Evolutionary conservation across 768 basidiomycete genomes (phyloP).

Genomic region (Podaxis pistillaris): DNA sequence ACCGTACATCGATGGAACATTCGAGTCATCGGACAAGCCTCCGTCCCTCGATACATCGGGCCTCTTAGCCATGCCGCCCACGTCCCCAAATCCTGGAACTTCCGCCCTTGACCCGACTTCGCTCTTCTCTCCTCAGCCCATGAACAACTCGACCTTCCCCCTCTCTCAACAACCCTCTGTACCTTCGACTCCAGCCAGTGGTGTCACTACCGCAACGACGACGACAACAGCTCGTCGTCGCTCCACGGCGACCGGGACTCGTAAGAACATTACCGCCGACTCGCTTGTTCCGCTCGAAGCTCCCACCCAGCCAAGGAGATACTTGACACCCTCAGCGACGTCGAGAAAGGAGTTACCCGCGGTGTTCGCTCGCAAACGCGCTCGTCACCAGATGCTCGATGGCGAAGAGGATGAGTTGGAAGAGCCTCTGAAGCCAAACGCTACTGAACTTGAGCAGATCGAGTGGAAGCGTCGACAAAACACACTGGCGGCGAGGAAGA

Average conservation of each 20-base stretch:
- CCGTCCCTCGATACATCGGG: conserved; percentile 18
- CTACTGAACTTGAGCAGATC: conserved; percentile 61
- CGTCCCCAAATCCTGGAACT: conserved; percentile 25
- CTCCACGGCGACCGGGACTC: conserved; percentile 58
- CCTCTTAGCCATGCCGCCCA: conserved; percentile 51
- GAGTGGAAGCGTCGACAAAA: conserved; percentile 79
- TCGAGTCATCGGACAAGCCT: conserved; percentile 13
- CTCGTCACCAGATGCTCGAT: conserved; percentile 41
- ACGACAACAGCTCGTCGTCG: conserved; percentile 26
- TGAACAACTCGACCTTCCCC: conserved; percentile 7
- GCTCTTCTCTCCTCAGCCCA: conserved; percentile 27
- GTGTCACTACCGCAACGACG: neutral
- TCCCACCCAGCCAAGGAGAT: conserved; percentile 71
- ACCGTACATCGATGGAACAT: conserved; percentile 1
- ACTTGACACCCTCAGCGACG: conserved; percentile 62
- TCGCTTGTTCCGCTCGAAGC: conserved; percentile 69
- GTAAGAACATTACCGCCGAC: conserved; percentile 63
- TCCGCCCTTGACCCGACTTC: conserved; percentile 44
- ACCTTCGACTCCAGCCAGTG: neutral
- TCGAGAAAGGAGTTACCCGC: conserved; percentile 74
- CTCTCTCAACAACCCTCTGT: conserved; percentile 14
- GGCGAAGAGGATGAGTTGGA: conserved; percentile 51
- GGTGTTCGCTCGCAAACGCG: conserved; percentile 65
- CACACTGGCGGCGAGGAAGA: conserved; percentile 75
- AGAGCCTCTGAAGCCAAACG: conserved; percentile 33